Percentiles rank a stretch among this genome's conserved stretches.
Evolutionary conservation across 2,329 filamentous ascomycete genomes (phyloP).

Genomic region (Fusarium neocosmosporiellum): DNA sequence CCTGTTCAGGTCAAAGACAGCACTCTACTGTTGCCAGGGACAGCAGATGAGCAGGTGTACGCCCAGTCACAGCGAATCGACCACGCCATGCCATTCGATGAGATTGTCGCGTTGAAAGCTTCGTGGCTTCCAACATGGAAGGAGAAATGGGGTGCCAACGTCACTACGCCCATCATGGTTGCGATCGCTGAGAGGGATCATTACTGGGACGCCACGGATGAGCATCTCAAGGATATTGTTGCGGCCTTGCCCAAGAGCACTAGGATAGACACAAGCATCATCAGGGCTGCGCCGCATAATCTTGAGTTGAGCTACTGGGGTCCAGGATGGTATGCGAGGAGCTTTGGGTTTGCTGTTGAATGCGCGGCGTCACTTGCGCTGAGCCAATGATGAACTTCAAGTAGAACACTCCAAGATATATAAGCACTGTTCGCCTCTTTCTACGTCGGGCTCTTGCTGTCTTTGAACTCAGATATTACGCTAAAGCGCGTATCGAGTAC

Average conservation of each 20-base stretch:
- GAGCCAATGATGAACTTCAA: neutral
- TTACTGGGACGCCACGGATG: constrained; percentile 34
- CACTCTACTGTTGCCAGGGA: constrained; percentile 29
- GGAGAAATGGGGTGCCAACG: constrained; percentile 28
- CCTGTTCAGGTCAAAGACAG: constrained; percentile 31
- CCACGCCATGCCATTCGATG: constrained; percentile 29
- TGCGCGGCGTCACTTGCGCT: constrained; percentile 28
- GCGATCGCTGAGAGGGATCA: constrained; percentile 21
- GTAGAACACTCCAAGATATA: neutral
- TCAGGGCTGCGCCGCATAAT: constrained; percentile 33
- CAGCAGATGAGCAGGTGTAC: constrained; percentile 27
- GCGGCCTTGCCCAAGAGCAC: constrained; percentile 17
- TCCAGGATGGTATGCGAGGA: constrained; percentile 32
- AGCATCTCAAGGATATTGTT: constrained; percentile 28
- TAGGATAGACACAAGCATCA: constrained; percentile 31
- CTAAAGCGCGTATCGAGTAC: neutral
- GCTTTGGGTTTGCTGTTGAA: constrained; percentile 36
- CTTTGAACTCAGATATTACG: neutral
- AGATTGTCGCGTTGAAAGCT: constrained; percentile 18
- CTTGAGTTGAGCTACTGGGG: constrained; percentile 37
- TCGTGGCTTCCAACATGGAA: constrained; percentile 34
- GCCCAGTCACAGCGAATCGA: constrained; percentile 26
- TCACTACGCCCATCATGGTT: constrained; percentile 31
- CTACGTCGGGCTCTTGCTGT: neutral
- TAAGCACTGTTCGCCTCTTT: neutral